A percentile compares a stretch with the other conserved stretches of the same genome.
Conservation (phyloP, 306 rosid genomes). For the Quercus mongolica region DNA sequence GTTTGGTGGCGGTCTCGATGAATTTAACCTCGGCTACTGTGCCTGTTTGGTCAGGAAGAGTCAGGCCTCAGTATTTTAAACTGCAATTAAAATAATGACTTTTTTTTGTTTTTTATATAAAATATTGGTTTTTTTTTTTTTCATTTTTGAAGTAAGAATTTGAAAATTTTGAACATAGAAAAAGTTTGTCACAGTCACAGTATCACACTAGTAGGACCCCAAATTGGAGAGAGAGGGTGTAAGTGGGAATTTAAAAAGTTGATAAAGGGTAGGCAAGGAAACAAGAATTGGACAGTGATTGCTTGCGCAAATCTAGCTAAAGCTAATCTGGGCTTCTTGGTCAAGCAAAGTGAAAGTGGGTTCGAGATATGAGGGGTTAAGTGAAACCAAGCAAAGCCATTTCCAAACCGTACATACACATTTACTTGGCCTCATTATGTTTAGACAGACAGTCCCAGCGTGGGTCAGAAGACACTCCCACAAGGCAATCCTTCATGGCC, state of each 20-base stretch:
- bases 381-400: background rate
- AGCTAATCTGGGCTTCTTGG: slow-evolving; percentile 61
- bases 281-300: slow-evolving; percentile 43
- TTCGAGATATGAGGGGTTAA: slow-evolving; percentile 7
- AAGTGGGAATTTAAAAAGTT: slow-evolving; percentile 23
- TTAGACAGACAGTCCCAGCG: slow-evolving; percentile 18
- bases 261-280: slow-evolving; percentile 44
- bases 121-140: background rate
- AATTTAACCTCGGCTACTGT: slow-evolving; percentile 35
- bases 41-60: slow-evolving; percentile 40
- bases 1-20: slow-evolving; percentile 37
- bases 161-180: no score
- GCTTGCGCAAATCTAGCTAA: slow-evolving; percentile 94
- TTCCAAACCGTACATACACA: slow-evolving; percentile 35
- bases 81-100: background rate
- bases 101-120: background rate
- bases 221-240: slow-evolving; percentile 6
- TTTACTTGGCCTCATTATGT: slow-evolving; percentile 54
- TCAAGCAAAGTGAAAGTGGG: slow-evolving; percentile 24
- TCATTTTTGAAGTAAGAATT: no score
- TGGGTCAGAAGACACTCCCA: slow-evolving; percentile 15
- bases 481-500: background rate
- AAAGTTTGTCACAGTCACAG: no score
- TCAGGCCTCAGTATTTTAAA: slow-evolving; percentile 5
- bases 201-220: no score